Percentiles rank a stretch among this genome's conserved stretches.
Evolutionary conservation across 2,329 filamentous ascomycete species (phyloP).

Genomic region (Clarireedia monteithiana): DNA sequence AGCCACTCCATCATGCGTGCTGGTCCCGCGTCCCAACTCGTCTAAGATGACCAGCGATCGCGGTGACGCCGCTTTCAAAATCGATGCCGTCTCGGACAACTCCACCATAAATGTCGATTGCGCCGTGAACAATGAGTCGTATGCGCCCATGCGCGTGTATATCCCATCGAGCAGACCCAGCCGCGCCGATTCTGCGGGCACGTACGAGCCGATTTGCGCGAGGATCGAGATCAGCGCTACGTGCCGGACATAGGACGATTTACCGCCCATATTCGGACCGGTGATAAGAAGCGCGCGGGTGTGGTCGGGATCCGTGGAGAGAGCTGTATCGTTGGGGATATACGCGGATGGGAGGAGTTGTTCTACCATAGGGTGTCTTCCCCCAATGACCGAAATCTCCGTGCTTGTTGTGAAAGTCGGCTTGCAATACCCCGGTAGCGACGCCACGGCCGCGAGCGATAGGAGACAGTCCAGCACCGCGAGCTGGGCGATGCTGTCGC

Average conservation of each 20-base stretch:
- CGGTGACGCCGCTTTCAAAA: slow-evolving; percentile 80
- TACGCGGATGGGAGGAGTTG: slow-evolving; percentile 78
- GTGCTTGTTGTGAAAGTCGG: slow-evolving; percentile 59
- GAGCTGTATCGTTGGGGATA: slow-evolving; percentile 78
- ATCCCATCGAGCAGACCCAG: slow-evolving; percentile 86
- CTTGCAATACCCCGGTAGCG: slow-evolving; percentile 79
- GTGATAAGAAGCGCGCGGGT: slow-evolving; percentile 63
- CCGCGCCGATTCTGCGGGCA: slow-evolving; percentile 66
- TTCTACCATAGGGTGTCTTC: slow-evolving; percentile 93
- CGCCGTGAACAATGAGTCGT: slow-evolving; percentile 90
- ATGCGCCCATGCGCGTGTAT: slow-evolving; percentile 89
- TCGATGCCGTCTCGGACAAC: slow-evolving; percentile 83
- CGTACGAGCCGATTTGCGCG: slow-evolving; percentile 89
- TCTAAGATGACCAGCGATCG: slow-evolving; percentile 86
- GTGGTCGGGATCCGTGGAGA: slow-evolving; percentile 57
- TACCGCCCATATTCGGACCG: slow-evolving; percentile 97
- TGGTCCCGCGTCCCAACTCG: slow-evolving; percentile 88
- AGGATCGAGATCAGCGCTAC: slow-evolving; percentile 88
- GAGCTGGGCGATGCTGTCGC: slow-evolving; percentile 80
- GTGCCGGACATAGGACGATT: slow-evolving; percentile 93
- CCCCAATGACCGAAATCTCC: slow-evolving; percentile 61
- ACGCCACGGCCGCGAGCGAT: slow-evolving; percentile 76
- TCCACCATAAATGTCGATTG: slow-evolving; percentile 99
- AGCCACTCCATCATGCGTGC: slow-evolving; percentile 90
- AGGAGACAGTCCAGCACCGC: slow-evolving; percentile 85